These are phyloP conservation scores for Barnettozyma siamensis DNA, from an alignment of 805 yeast species.

Conservation along the genomic window DNA sequence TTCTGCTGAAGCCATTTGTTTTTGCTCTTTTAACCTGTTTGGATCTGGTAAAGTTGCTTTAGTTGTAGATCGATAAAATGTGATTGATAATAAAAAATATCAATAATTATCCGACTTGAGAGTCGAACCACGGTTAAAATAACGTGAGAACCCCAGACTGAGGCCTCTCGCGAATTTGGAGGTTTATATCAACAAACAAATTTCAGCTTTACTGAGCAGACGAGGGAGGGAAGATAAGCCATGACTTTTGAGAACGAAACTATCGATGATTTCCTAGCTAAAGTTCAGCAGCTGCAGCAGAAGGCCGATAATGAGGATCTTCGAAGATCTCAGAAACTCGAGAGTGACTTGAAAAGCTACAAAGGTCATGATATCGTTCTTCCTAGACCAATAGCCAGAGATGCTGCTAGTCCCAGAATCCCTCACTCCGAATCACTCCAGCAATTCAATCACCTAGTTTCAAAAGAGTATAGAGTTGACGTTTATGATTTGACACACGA, in stretches of 20 bases:
- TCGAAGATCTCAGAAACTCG: constrained; percentile 8
- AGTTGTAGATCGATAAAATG: too few relatives aligned
- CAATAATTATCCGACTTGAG: too few relatives aligned
- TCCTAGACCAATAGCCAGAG: constrained; percentile 7
- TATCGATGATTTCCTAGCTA: constrained; percentile 7
- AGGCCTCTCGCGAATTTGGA: too few relatives aligned
- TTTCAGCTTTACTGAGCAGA: too few relatives aligned
- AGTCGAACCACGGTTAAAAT: too few relatives aligned
- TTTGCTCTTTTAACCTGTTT: too few relatives aligned
- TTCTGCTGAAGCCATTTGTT: too few relatives aligned
- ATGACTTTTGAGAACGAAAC: constrained; percentile 6
- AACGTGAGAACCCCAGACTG: too few relatives aligned
- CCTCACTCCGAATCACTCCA: constrained; percentile 14
- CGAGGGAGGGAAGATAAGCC: too few relatives aligned
- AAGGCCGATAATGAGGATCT: constrained; percentile 9
- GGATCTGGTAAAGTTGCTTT: too few relatives aligned
- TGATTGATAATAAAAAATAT: too few relatives aligned
- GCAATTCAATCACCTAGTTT: constrained; percentile 28
- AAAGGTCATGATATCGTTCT: constrained; percentile 2
- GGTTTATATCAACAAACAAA: too few relatives aligned
- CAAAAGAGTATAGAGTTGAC: constrained; percentile 38
- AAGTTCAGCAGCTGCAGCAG: constrained; percentile 8
- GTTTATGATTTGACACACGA: constrained; percentile 50
- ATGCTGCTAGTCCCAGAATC: background rate
- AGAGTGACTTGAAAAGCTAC: background rate